These are phyloP conservation scores for Mycocentrospora acerina DNA, from an alignment of 2,329 filamentous ascomycete species.

Conservation along the genomic window DNA sequence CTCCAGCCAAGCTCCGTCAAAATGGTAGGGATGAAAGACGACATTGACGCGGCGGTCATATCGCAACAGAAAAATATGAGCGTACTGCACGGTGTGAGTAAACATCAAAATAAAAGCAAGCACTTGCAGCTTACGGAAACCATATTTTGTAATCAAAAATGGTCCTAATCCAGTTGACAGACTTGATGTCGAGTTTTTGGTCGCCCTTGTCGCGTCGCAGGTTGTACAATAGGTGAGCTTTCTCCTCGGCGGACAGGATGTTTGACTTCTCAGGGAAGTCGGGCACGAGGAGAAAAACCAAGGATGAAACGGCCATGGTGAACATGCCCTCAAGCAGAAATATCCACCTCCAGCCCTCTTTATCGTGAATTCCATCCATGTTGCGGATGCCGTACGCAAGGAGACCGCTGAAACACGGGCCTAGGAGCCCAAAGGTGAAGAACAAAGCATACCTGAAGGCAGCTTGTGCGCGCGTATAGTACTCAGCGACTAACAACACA, in stretches of 20 bases:
- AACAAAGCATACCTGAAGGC: constrained; percentile 56
- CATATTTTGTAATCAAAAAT: constrained; percentile 59
- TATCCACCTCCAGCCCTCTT: constrained; percentile 46
- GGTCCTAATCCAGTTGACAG: constrained; percentile 50
- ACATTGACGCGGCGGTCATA: constrained; percentile 36
- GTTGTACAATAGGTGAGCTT: constrained; percentile 54
- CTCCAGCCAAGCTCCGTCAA: constrained; percentile 37
- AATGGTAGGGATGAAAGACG: constrained; percentile 37
- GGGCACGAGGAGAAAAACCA: constrained; percentile 55
- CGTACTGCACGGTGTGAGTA: constrained; percentile 18
- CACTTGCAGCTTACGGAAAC: constrained; percentile 54
- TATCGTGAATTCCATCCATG: constrained; percentile 29
- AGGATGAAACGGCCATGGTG: constrained; percentile 51
- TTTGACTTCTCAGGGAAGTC: constrained; percentile 54
- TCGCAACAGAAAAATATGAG: constrained; percentile 40
- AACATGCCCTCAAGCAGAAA: constrained; percentile 63
- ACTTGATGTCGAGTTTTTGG: constrained; percentile 47
- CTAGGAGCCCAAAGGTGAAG: constrained; percentile 55
- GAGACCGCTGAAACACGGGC: constrained; percentile 58
- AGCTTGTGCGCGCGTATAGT: constrained; percentile 56
- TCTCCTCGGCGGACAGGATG: constrained; percentile 53
- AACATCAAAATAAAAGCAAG: constrained; percentile 28
- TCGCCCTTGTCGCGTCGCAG: constrained; percentile 50
- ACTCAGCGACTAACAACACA: constrained; percentile 30
- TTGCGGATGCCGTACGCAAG: constrained; percentile 48